phyloP scores from a whole-genome alignment of 805 yeast species.

The Candida bentonensis region DNA sequence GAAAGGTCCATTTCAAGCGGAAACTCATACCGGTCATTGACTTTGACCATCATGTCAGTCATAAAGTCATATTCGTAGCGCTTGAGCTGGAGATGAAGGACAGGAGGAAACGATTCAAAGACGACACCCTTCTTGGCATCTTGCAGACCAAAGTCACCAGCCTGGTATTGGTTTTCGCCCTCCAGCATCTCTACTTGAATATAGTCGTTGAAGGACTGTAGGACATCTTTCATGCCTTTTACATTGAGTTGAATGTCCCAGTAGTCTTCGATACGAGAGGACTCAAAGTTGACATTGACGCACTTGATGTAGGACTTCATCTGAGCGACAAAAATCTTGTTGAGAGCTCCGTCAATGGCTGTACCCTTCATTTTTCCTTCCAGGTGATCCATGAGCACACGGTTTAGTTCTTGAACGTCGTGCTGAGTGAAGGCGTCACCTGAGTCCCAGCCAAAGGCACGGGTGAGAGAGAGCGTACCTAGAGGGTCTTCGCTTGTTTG shows the following conservation, averaged over 20 bases:
- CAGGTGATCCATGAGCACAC: constrained; percentile 87
- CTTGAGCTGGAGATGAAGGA: constrained; percentile 82
- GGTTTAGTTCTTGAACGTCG: constrained; percentile 91
- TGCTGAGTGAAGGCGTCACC: constrained; percentile 95
- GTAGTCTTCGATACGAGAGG: constrained; percentile 82
- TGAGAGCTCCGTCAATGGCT: constrained; percentile 56
- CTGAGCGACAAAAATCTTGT: constrained; percentile 83
- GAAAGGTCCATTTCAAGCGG: constrained; percentile 70
- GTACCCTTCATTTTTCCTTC: constrained; percentile 89
- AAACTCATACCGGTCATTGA: constrained; percentile 84
- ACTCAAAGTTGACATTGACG: constrained; percentile 83
- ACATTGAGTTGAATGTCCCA: constrained; percentile 98
- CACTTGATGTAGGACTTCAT: constrained; percentile 94
- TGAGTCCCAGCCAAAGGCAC: constrained; percentile 94
- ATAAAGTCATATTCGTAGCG: constrained; percentile 89
- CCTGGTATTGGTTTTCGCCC: constrained; percentile 93
- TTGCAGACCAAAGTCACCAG: constrained; percentile 79
- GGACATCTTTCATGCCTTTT: constrained; percentile 57
- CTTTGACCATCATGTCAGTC: constrained; percentile 75
- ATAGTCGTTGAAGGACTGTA: constrained; percentile 71
- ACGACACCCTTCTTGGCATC: constrained; percentile 96
- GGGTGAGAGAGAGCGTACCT: constrained; percentile 75
- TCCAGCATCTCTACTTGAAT: constrained; percentile 77
- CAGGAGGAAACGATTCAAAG: constrained; percentile 82
- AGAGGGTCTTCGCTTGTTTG: constrained; percentile 63